Base-by-base conservation (phyloP, 2,329 filamentous ascomycete species). In the Aspergillus terreus region DNA sequence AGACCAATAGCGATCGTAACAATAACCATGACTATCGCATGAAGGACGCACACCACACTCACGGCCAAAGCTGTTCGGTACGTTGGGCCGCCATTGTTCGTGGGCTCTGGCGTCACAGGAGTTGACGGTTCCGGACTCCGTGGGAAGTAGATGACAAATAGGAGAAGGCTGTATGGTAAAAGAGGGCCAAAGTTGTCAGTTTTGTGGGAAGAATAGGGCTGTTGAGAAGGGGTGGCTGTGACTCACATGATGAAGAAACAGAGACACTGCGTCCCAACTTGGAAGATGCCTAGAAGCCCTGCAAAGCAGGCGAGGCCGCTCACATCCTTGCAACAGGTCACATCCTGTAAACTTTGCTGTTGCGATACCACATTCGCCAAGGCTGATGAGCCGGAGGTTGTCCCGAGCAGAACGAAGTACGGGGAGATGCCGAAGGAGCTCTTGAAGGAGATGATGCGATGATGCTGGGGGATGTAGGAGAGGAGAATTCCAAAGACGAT, bases 81-180 rank as follows among this genome's bases (percentile, higher is more conserved):
- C 50, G 81, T 86, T 15, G 86, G 84, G 54, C 80, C 76, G 49
- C 11, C 40, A 42, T 82, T 75, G 47, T 59, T 58, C 46, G 54
- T 61, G 55, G 56, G 64, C 64, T 73, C 68, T 55, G 60, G 57
- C 49, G 46, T 67, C 57, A 48, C 67, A 58, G 78, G 41, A 76
- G 77, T 58, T 72, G 76, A 52, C 11, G 40, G 71, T 78, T 53
- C 72, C 77, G 61, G 2, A 79, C 79, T 62, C 7, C 86, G 85
- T 33, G 89, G 89, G 73, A 95, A 96, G 79, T 95, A 99, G 62
- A 95, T 83, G 51, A 97, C 82, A 74, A 95, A 99, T n/a, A 99
- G 82, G 17, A 95, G 78, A 47, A 97, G 84, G 59, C 92, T 97
- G 60, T 21, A 47, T 5, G 23, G 21, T 27, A 21, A 25, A 9